Conservation (phyloP, 2,329 filamentous ascomycete species). For the Tympanopsis confertula region DNA sequence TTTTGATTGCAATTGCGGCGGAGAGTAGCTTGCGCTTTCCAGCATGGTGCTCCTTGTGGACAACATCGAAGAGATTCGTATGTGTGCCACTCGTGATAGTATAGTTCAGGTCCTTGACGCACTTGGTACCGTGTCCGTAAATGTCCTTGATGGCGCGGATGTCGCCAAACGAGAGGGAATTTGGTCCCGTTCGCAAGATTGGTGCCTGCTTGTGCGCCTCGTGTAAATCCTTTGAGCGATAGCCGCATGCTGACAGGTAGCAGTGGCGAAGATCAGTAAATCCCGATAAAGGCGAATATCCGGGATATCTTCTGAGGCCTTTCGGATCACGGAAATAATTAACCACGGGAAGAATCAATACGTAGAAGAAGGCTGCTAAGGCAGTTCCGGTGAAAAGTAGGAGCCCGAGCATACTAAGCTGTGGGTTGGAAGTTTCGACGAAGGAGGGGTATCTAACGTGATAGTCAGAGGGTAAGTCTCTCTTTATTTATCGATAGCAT, state of each 20-base stretch:
- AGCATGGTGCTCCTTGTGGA: slow-evolving; percentile 28
- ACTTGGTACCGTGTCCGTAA: slow-evolving; percentile 27
- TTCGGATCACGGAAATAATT: background rate
- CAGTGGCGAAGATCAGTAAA: slow-evolving; percentile 2
- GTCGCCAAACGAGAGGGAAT: slow-evolving; percentile 19
- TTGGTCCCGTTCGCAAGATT: slow-evolving; percentile 3
- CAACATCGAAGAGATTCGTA: slow-evolving; percentile 26
- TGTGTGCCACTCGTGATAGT: slow-evolving; percentile 21
- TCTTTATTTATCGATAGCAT: too few species aligned
- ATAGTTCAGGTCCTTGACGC: slow-evolving; percentile 24
- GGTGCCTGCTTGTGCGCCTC: background rate
- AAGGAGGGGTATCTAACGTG: too few species aligned
- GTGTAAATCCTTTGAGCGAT: background rate
- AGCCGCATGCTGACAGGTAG: slow-evolving; percentile 1
- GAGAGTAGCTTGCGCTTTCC: slow-evolving; percentile 27
- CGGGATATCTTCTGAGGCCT: background rate
- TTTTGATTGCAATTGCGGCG: slow-evolving; percentile 25
- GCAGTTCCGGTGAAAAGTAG: too few species aligned
- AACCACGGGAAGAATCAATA: background rate
- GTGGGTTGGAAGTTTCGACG: too few species aligned
- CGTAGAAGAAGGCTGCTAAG: background rate
- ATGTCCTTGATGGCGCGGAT: slow-evolving; percentile 27
- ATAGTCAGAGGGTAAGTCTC: too few species aligned
- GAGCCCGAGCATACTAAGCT: too few species aligned
- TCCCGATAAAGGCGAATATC: background rate